Evolutionary conservation across 768 basidiomycete genomes (phyloP), one percentile per base, ranked within the genome.

Genomic region (Lactifluus subvellereus): DNA sequence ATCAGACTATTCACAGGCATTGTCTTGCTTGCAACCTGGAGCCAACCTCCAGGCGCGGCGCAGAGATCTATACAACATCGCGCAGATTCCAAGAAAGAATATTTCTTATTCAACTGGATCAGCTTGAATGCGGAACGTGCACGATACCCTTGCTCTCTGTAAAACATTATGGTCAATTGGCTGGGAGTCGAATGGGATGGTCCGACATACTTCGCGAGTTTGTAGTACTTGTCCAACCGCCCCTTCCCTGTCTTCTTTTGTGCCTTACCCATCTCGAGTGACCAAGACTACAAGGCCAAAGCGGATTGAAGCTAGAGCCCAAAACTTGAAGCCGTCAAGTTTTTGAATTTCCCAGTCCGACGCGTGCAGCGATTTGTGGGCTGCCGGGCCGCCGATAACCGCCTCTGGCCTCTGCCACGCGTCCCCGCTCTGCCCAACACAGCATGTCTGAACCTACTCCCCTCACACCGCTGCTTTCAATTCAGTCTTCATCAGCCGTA

Each of bases 101-200:
- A 99, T 78, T 98, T 99, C 74, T 96, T 94, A 81, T 99, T 98
- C 65, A 99, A 78, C 75, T 99, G 97, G 62, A 99, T 94, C 62
- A 99, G 84, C 77, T 99, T 99, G 87, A 96, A 96, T 2, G 97
- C 97, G 16, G 97, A 99, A 80, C 97, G 97, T 69, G 97, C 97
- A 66, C 97, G 91, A 74, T 95, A 99, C 65, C 97, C 97, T 79
- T 99, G 97, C 78, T 98, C 96, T 76, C 95, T 98, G 72, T 3
- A 33, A 4, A 10, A 57, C 37, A 20, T 30, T 40, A 59, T 2
- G 4, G 14, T 55, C 64, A 47, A 43, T 18, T 16, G n/a, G 1
- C 57, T 22, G 42, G 64, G 38, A 61, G 65, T 32, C 67, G 22
- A 27, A 63, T 43, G 33, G 33, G 37, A 13, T 65, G 43, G 32